Conservation (phyloP, 192 early-diverging fungal species). For the Thoreauomyces humboldtii region DNA sequence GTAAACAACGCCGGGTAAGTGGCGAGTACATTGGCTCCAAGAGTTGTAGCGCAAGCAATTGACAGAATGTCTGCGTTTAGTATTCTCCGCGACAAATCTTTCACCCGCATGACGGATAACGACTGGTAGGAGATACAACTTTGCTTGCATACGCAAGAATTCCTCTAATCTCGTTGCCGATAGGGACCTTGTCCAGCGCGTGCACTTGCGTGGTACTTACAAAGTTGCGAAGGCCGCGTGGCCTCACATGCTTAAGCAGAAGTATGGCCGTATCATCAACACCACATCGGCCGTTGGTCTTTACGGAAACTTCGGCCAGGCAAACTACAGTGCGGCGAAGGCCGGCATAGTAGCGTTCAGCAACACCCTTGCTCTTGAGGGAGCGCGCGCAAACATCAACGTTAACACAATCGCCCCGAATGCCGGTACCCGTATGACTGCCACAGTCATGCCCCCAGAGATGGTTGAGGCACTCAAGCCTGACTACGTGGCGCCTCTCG, state of each 20-base stretch:
- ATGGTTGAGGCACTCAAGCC: slow-evolving; percentile 94
- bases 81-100: slow-evolving; percentile 94
- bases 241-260: slow-evolving; percentile 91
- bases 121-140: slow-evolving; percentile 69
- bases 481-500: slow-evolving; percentile 93
- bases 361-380: slow-evolving; percentile 91
- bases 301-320: slow-evolving; percentile 88
- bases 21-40: too few relatives aligned
- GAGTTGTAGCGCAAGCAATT: not conserved
- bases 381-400: slow-evolving; percentile 85
- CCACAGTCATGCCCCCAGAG: slow-evolving; percentile 93
- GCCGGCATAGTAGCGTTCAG: slow-evolving; percentile 86
- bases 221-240: slow-evolving; percentile 95
- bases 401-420: slow-evolving; percentile 95
- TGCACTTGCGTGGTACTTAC: slow-evolving; percentile 91
- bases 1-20: slow-evolving; percentile 86
- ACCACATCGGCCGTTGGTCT: slow-evolving; percentile 91
- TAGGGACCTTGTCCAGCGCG: slow-evolving; percentile 77
- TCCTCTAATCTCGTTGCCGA: not conserved
- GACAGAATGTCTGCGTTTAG: slow-evolving; percentile 23
- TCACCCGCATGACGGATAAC: slow-evolving; percentile 80
- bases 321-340: slow-evolving; percentile 94
- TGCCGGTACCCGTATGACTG: slow-evolving; percentile 96
- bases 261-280: slow-evolving; percentile 93
- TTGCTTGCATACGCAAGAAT: not conserved